Evolutionary conservation across 352 stramenopile genomes (phyloP), one percentile per base, ranked within the genome.

Genomic region (Pythium graminicola): DNA sequence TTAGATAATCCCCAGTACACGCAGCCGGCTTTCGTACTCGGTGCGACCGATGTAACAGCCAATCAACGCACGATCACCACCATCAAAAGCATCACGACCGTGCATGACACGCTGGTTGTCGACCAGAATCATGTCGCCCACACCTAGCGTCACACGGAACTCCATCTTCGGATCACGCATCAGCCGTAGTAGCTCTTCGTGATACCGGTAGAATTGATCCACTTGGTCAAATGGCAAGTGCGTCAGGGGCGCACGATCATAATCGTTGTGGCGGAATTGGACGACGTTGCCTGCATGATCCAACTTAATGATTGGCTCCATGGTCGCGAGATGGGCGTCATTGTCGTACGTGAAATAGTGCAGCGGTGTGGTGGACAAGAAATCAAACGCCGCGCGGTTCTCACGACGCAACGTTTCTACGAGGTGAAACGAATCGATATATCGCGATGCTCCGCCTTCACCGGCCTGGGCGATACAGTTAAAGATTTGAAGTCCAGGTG

Each of bases 41-140:
- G 67, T 90, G 41, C 73, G 77, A 23, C 83, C 82, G 49, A 95
- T 93, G 74, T 95, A 95, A 63, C 85, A 93, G 16, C 85, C 85
- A 48, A 95, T 84, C 28, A 95, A 69, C 28, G 81, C 81, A 23
- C 85, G 76, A 9, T 88, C 77, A 31, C 78, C 75, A 28, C 83
- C 82, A 7, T 78, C 55, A 54, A 95, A 95, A 13, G 81, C 81
- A 33, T 86, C 61, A 26, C 84, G 84, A 8, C 76, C 84, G 52
- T 95, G 85, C 68, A 91, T 75, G 33, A 95, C 82, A 24, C 85
- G 81, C 36, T 93, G 81, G 65, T 95, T 95, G 63, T 95, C 82
- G 13, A 95, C 78, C 14, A 95, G 53, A 33, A 93, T 75, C 80
- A 93, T 93, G 23, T 92, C 70, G 39, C 84, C 81, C 22, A 89